Evolutionary conservation across 1,284 basidiomycete genomes (phyloP).

Genomic region (Marasmius oreades): DNA sequence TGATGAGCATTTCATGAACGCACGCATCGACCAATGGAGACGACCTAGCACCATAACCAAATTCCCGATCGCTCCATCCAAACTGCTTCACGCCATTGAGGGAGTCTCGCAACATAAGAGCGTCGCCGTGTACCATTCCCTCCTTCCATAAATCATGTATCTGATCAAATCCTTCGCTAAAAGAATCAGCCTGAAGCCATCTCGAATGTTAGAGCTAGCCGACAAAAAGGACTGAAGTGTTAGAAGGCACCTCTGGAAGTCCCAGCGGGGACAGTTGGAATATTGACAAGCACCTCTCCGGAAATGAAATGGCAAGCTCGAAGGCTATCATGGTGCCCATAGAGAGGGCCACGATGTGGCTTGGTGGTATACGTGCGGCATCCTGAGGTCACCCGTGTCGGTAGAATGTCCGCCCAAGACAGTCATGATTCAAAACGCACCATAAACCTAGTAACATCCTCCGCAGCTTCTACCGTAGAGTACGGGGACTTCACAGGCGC

Average conservation of each 20-base stretch:
- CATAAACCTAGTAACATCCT: not conserved
- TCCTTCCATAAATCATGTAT: not conserved
- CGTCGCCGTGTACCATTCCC: not conserved
- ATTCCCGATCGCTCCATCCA: not conserved
- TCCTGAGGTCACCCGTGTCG: not conserved
- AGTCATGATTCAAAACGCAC: not conserved
- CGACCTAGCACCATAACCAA: not conserved
- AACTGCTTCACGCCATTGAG: not conserved
- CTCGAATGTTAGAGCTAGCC: not conserved
- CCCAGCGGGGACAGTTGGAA: constrained; percentile 8
- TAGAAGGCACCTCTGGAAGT: constrained; percentile 7
- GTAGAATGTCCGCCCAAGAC: not conserved
- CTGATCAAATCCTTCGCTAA: not conserved
- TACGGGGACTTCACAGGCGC: not conserved
- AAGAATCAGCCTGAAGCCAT: not conserved
- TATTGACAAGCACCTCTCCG: constrained; percentile 7
- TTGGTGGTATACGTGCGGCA: not conserved
- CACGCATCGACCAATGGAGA: constrained; percentile 3
- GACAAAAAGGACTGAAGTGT: not conserved
- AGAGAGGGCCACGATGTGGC: constrained; percentile 6
- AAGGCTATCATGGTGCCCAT: constrained; percentile 10
- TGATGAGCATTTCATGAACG: not conserved
- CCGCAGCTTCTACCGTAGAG: not conserved
- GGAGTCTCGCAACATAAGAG: not conserved
- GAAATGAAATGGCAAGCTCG: constrained; percentile 2